phyloP scores from a whole-genome alignment of 2,329 filamentous ascomycete species.

The Arachnopeziza araneosa region DNA sequence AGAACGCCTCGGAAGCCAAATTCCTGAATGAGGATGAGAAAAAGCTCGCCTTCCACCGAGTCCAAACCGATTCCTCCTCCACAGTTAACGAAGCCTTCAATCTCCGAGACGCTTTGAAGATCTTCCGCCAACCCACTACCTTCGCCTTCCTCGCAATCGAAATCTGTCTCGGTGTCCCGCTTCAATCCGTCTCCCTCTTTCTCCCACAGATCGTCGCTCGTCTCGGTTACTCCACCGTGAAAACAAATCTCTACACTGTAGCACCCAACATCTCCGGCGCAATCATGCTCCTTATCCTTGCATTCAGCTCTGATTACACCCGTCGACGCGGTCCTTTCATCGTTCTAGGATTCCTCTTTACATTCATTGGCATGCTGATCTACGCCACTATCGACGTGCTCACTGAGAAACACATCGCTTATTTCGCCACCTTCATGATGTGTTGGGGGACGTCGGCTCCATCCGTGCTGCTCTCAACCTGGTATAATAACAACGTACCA shows the following conservation, averaged over 20 bases:
- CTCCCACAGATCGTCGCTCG: constrained; percentile 50
- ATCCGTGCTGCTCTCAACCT: constrained; percentile 27
- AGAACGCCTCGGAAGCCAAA: constrained; percentile 23
- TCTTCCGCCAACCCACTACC: constrained; percentile 43
- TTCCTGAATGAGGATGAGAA: constrained; percentile 31
- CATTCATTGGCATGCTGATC: constrained; percentile 73
- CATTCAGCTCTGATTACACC: constrained; percentile 60
- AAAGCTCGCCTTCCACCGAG: constrained; percentile 30
- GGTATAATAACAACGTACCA: constrained; percentile 60
- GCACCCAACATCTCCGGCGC: constrained; percentile 74
- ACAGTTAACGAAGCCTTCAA: constrained; percentile 48
- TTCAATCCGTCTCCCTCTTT: constrained; percentile 50
- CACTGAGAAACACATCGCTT: constrained; percentile 47
- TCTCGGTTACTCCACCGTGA: constrained; percentile 43
- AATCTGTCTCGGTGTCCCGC: constrained; percentile 53
- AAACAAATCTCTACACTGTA: constrained; percentile 76
- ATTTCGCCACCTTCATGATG: constrained; percentile 66
- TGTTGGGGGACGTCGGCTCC: constrained; percentile 39
- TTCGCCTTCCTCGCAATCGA: constrained; percentile 46
- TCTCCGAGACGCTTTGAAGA: constrained; percentile 44
- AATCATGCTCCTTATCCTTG: constrained; percentile 64
- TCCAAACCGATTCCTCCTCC: constrained; percentile 57
- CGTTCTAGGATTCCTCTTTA: constrained; percentile 65
- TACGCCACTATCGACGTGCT: constrained; percentile 62
- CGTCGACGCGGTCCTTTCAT: constrained; percentile 56